These are phyloP conservation scores for Phytophthora citricola DNA, from an alignment of 352 stramenopile species.

Conservation along the genomic window DNA sequence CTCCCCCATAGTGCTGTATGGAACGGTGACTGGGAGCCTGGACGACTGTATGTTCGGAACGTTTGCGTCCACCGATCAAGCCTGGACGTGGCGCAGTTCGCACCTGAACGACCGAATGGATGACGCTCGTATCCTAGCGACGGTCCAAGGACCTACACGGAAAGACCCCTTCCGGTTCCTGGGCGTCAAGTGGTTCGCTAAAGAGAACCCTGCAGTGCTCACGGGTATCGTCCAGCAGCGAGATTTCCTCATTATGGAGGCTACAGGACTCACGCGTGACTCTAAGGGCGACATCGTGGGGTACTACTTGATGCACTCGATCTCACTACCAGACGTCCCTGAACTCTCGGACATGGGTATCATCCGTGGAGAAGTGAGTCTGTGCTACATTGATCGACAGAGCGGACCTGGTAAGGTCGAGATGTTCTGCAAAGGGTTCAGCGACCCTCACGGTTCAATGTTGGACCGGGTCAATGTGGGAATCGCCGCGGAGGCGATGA, in stretches of 20 bases:
- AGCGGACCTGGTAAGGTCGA: slow-evolving; percentile 32
- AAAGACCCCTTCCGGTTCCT: slow-evolving; percentile 58
- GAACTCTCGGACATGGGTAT: slow-evolving; percentile 52
- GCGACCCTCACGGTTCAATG: slow-evolving; percentile 54
- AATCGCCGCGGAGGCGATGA: slow-evolving; percentile 49
- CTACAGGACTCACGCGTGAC: slow-evolving; percentile 43
- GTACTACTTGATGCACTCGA: slow-evolving; percentile 65
- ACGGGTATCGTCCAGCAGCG: slow-evolving; percentile 48
- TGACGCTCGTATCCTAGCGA: slow-evolving; percentile 50
- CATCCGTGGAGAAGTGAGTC: slow-evolving; percentile 47
- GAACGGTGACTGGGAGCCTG: slow-evolving; percentile 45
- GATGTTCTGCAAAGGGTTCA: slow-evolving; percentile 57
- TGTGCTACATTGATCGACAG: slow-evolving; percentile 59
- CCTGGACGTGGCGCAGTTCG: slow-evolving; percentile 49
- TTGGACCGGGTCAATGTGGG: slow-evolving; percentile 45
- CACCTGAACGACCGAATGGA: slow-evolving; percentile 59
- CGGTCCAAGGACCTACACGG: slow-evolving; percentile 32
- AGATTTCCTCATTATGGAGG: slow-evolving; percentile 61
- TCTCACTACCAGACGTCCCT: slow-evolving; percentile 39
- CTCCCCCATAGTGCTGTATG: slow-evolving; percentile 48
- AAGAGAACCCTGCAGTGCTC: slow-evolving; percentile 48
- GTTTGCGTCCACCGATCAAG: slow-evolving; percentile 44
- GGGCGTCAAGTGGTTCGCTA: slow-evolving; percentile 66
- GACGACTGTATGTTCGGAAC: slow-evolving; percentile 56
- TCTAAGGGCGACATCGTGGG: slow-evolving; percentile 43